These are phyloP conservation scores for Ustilago tritici DNA, from an alignment of 1,284 basidiomycete species.

Conservation along the genomic window DNA sequence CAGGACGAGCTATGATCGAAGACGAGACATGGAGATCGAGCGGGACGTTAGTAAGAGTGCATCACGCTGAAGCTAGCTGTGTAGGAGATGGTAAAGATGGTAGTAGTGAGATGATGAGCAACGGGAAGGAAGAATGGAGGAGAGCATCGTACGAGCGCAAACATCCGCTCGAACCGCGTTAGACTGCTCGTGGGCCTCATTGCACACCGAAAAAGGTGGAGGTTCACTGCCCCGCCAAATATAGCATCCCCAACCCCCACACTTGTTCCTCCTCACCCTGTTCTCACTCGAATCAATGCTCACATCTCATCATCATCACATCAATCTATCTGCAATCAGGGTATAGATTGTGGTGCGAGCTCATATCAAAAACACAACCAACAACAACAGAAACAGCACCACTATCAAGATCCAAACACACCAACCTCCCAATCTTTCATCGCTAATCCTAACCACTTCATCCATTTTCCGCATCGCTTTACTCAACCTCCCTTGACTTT, in stretches of 20 bases:
- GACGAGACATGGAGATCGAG: not conserved
- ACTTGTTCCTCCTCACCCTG: not conserved
- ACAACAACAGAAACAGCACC: slow-evolving; percentile 48
- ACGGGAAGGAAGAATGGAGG: not conserved
- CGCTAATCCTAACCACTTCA: slow-evolving; percentile 57
- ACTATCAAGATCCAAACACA: slow-evolving; percentile 68
- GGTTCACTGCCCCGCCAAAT: slow-evolving; percentile 13
- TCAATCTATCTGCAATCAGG: not conserved
- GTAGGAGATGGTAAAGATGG: not conserved
- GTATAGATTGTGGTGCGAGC: too few relatives aligned
- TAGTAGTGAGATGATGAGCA: not conserved
- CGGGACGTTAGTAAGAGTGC: not conserved
- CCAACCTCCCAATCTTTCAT: slow-evolving; percentile 67
- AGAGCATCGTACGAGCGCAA: not conserved
- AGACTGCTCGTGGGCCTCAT: not conserved
- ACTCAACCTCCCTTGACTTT: slow-evolving; percentile 54
- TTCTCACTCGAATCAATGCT: too few relatives aligned
- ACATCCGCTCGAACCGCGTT: slow-evolving; percentile 2
- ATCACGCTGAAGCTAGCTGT: not conserved
- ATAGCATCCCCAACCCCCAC: slow-evolving; percentile 9
- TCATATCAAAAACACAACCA: slow-evolving; percentile 55
- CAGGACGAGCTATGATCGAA: not conserved
- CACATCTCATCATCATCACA: not conserved
- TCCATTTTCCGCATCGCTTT: slow-evolving; percentile 66
- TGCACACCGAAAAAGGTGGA: slow-evolving; percentile 6